Evolutionary conservation across 1,284 basidiomycete genomes (phyloP).

Genomic region (Ceratobasidium papillatum): DNA sequence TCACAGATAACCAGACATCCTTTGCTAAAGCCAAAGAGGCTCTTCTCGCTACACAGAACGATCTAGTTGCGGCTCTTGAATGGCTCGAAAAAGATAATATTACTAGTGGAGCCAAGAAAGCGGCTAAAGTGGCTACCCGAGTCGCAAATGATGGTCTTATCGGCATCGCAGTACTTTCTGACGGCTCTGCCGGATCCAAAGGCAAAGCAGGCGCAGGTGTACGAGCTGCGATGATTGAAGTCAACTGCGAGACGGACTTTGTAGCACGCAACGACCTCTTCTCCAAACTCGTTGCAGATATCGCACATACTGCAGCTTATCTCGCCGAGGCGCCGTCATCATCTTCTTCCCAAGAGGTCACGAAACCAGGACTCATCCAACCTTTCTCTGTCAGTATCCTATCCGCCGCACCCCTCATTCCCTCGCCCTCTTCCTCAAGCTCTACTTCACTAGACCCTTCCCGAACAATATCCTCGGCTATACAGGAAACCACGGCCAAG

Average conservation of each 20-base stretch:
- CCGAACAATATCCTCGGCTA: conserved; percentile 73
- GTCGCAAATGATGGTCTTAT: conserved; percentile 82
- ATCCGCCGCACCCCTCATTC: conserved; percentile 73
- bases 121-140: conserved; percentile 82
- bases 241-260: conserved; percentile 98
- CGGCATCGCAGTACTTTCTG: conserved; percentile 74
- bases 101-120: conserved; percentile 72
- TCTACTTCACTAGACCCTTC: conserved; percentile 47
- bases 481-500: conserved; percentile 82
- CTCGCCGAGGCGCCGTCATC: conserved; percentile 64
- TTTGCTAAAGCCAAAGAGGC: conserved; percentile 91
- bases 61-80: conserved; percentile 75
- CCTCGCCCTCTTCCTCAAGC: conserved; percentile 47
- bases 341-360: conserved; percentile 15
- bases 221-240: conserved; percentile 87
- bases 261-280: conserved; percentile 91
- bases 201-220: conserved; percentile 56
- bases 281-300: conserved; percentile 75
- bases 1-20: conserved; percentile 71
- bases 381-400: conserved; percentile 63
- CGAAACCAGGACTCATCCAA: conserved; percentile 55
- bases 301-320: conserved; percentile 88
- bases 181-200: conserved; percentile 57
- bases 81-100: conserved; percentile 84
- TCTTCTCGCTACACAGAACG: conserved; percentile 76